Evolutionary conservation across 176 grass and related monocot genomes (phyloP).

Genomic region (Hordeum vulgare): MorexV3_pseudomolecules_assembly NC_058522.1:542191537-542192036

Average conservation of each 20-base stretch:
- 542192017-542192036: constrained; percentile 60
- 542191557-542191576: too few relatives aligned
- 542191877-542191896: constrained; percentile 5
- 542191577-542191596: too few relatives aligned
- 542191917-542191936: not conserved
- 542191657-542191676: too few relatives aligned
- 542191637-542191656: too few relatives aligned
- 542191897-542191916: not conserved
- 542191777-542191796: not conserved
- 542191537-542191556: not conserved
- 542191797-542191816: not conserved
- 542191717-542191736: too few relatives aligned
- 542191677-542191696: too few relatives aligned
- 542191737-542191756: not conserved
- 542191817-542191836: not conserved
- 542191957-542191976: constrained; percentile 31
- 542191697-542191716: too few relatives aligned
- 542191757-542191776: not conserved
- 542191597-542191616: too few relatives aligned
- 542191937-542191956: constrained; percentile 6
- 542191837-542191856: not conserved
- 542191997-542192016: constrained; percentile 59
- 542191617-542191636: too few relatives aligned
- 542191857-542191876: not conserved
- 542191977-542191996: constrained; percentile 48